Evolutionary conservation across 805 yeast species (phyloP).

Genomic region (Hanseniaspora taiwanica): DNA sequence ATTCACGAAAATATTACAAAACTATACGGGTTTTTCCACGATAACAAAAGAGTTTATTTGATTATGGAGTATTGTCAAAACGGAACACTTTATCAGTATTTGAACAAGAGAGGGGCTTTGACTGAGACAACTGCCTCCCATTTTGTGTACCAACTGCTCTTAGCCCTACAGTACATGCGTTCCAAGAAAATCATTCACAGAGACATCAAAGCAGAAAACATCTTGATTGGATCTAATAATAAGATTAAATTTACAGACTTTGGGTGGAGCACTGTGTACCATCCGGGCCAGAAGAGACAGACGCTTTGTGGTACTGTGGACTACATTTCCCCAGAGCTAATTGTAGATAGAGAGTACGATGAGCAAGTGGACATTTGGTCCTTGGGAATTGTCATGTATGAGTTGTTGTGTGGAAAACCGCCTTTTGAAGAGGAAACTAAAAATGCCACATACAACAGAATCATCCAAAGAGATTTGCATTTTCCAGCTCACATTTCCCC

Average conservation of each 20-base stretch:
- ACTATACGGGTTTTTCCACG: conserved; percentile 77
- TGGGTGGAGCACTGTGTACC: conserved; percentile 79
- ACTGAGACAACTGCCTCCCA: conserved; percentile 61
- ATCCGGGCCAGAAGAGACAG: conserved; percentile 44
- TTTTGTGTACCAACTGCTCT: conserved; percentile 72
- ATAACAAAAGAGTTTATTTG: conserved; percentile 64
- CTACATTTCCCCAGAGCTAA: conserved; percentile 91
- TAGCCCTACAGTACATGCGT: conserved; percentile 69
- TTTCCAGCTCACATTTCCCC: conserved; percentile 36
- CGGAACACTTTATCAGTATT: conserved; percentile 73
- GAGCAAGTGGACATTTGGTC: conserved; percentile 84
- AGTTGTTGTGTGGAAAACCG: conserved; percentile 75
- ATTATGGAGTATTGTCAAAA: conserved; percentile 72
- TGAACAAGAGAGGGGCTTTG: conserved; percentile 52
- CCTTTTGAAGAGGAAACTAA: conserved; percentile 81
- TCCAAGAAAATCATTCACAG: conserved; percentile 73
- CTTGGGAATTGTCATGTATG: conserved; percentile 75
- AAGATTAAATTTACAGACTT: conserved; percentile 80
- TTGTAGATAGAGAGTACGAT: conserved; percentile 70
- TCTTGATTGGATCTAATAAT: conserved; percentile 63
- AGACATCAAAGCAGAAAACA: conserved; percentile 90
- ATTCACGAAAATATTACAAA: conserved; percentile 72
- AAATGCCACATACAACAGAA: conserved; percentile 67
- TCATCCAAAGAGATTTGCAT: conserved; percentile 59
- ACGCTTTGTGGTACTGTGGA: conserved; percentile 94